Base-by-base conservation (phyloP, 208 protist species). In the Acanthamoeba lenticulata region DNA sequence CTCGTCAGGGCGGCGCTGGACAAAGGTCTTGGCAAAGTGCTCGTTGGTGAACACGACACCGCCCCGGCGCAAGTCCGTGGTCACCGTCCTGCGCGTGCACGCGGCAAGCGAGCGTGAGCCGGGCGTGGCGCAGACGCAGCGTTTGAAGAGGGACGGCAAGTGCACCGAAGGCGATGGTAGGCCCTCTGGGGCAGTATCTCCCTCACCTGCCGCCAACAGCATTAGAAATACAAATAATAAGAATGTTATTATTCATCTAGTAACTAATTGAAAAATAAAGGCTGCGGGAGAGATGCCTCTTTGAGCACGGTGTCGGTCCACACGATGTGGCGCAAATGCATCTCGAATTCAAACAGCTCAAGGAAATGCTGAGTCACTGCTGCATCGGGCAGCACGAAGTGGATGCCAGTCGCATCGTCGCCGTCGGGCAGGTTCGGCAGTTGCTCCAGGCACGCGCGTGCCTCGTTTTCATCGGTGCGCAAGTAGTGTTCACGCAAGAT, bases 341-440 rank as follows among this genome's bases (percentile, higher is more conserved):
- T n/a, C 27, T 92, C 86, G 44, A 97, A 94, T 57, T 98, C 97
- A 2, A 98, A 74, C 27, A 97, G 19, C 89, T 97, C 97, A 5
- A 97, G 94, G 57, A 97, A 97, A 88, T 97, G 96, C 24, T 97
- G 49, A 1, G 97, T 69, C 38, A 97, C 95, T 62, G 97, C 96
- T 0, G 96, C 96, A 94, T 98, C 97, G 3, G 96, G 83, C 47
- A 98, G 21, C 1, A 97, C 93, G 60, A 94, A 86, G 11, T 69
- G 62, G 62, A 65, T n/a, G 69, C 44, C 74, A 24, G 57, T 32
- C 0, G 62, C 32, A 32, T 11, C 19, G 7, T 57, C 52, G 7
- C 52, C 27, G 52, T 52, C 45, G 45, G 15, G 45, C 5, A 57
- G 52, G 17, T 11, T n/a, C 27, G 19, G 15, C 62, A 94, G 94